Percentiles rank a stretch among this genome's conserved stretches.
Evolutionary conservation across 371 early-diverging fungal genomes (phyloP).

Genomic region (Saksenaea vasiformis): DNA sequence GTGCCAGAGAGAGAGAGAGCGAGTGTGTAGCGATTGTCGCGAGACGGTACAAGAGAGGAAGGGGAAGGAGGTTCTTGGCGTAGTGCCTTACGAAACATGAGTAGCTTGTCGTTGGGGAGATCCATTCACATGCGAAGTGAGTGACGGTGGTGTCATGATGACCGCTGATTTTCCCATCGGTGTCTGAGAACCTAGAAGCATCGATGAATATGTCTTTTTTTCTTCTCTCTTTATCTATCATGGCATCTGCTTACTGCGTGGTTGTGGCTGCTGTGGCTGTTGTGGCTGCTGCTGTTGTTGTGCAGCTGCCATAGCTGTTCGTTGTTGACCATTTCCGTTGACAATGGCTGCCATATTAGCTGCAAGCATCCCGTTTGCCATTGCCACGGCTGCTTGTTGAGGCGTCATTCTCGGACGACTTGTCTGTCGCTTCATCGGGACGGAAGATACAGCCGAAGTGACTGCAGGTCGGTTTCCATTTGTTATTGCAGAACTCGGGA

Average conservation of each 20-base stretch:
- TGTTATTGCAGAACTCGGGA: neutral
- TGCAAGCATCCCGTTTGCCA: slow-evolving; percentile 46
- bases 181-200: neutral
- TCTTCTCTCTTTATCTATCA: neutral
- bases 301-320: slow-evolving; percentile 35
- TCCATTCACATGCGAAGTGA: slow-evolving; percentile 1
- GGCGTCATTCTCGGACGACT: slow-evolving; percentile 36
- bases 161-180: neutral
- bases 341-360: slow-evolving; percentile 46
- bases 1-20: neutral
- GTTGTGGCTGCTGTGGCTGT: neutral
- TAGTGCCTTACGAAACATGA: neutral
- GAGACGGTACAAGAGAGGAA: neutral
- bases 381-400: slow-evolving; percentile 42
- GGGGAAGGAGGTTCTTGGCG: neutral
- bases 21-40: neutral
- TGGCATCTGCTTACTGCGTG: neutral
- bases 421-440: slow-evolving; percentile 19
- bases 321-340: slow-evolving; percentile 26
- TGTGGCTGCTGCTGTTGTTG: slow-evolving; percentile 19
- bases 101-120: neutral
- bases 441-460: neutral
- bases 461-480: neutral
- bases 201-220: too few relatives aligned
- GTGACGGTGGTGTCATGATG: neutral